Evolutionary conservation across 495 filamentous ascomycete genomes (phyloP).

Genomic region (Penicillium cataractarum): DNA sequence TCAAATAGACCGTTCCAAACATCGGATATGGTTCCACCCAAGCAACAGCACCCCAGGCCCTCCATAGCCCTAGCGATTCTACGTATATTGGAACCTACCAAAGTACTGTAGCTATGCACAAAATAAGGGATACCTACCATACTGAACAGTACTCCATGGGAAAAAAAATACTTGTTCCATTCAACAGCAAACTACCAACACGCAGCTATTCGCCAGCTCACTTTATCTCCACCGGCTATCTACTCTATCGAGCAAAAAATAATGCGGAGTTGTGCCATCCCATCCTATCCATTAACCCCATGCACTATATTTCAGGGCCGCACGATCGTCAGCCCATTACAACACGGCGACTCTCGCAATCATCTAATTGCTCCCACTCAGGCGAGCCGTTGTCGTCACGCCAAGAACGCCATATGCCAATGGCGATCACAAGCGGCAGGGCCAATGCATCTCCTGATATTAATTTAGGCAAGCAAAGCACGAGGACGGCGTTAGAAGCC

Average conservation of each 20-base stretch:
- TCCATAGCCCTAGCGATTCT: too few species aligned
- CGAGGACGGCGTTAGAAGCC: background rate
- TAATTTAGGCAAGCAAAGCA: background rate
- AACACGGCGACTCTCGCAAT: background rate
- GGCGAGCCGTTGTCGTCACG: background rate
- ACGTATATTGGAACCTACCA: too few species aligned
- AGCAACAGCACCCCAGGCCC: too few species aligned
- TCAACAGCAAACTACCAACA: background rate
- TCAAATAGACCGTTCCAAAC: too few species aligned
- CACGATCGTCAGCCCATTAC: background rate
- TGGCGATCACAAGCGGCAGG: background rate
- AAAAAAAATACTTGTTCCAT: background rate
- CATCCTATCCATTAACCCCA: background rate
- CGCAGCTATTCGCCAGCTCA: background rate
- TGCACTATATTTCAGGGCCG: background rate
- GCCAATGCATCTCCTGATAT: slow-evolving; percentile 11
- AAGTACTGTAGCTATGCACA: too few species aligned
- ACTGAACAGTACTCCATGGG: too few species aligned
- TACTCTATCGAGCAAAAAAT: background rate
- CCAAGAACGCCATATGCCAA: background rate
- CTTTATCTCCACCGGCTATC: background rate
- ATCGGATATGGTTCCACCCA: too few species aligned
- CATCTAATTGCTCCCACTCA: background rate
- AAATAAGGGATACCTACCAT: too few species aligned
- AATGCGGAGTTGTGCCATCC: background rate